Evolutionary conservation across 2,329 filamentous ascomycete species (phyloP), one percentile per base, ranked within the genome.

Genomic region (Amphichorda felina): DNA sequence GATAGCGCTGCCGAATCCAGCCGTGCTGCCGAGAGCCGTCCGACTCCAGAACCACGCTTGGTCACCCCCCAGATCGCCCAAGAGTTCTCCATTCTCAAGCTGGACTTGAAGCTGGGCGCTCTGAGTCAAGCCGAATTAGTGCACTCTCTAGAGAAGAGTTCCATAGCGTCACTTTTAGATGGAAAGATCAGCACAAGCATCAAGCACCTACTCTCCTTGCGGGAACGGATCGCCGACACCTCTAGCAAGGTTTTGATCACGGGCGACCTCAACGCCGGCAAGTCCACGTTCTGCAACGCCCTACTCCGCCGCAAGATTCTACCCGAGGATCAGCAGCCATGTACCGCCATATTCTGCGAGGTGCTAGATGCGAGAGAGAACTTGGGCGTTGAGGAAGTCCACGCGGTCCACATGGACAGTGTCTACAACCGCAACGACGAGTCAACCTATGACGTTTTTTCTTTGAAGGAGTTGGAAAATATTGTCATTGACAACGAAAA

Each of bases 231-330:
- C 42, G 91, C 96, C 54, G 91, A 98, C 57, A 96, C 86, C 0
- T 85, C 89, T 4, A 96, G 89, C 60, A 98, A 98, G 57, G 91
- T 98, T 2, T 63, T 98, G 39, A 79, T 98, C 14, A 98, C 91
- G 0, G 91, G 91, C 50, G 91, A 98, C 54, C 61, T 98, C 36
- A 98, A 98, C 52, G 89, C 91, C 8, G 91, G 91, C 51, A 98
- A 98, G 55, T 98, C 91, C 4, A 98, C 91, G 1, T 98, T 98
- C 50, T 98, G 91, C 63, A 98, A 98, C 57, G 91, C 91, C n/a
- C 66, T 98, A 2, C 62, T 98, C 28, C 80, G 91, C 41, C 77
- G 88, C 42, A 96, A 96, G 59, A 75, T 98, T 19, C 62, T 98
- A 4, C 91, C 91, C 1, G 91, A 96, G 59, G 91, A 98, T 49